phyloP scores from a whole-genome alignment of 805 yeast species.

The Scheffersomyces stipitis region DNA sequence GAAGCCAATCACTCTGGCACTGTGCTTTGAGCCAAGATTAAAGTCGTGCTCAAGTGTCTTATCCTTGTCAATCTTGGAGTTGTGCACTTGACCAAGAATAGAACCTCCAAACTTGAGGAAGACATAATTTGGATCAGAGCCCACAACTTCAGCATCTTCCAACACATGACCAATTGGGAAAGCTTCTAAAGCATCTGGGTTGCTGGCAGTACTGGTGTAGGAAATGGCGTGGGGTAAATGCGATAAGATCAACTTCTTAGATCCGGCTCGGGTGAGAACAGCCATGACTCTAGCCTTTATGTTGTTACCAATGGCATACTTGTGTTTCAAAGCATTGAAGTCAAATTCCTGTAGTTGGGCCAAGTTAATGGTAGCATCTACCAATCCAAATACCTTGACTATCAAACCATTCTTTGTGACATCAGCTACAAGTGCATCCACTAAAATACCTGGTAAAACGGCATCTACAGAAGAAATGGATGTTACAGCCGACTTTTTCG shows the following conservation, averaged over 20 bases:
- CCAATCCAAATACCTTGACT: conserved; percentile 73
- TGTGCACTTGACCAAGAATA: conserved; percentile 71
- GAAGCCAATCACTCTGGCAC: conserved; percentile 76
- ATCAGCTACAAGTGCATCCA: conserved; percentile 69
- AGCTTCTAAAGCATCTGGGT: conserved; percentile 48
- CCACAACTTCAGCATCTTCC: conserved; percentile 58
- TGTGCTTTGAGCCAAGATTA: conserved; percentile 63
- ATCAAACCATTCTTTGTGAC: conserved; percentile 60
- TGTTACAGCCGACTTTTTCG: conserved; percentile 48
- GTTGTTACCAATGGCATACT: conserved; percentile 64
- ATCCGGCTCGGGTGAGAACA: conserved; percentile 45
- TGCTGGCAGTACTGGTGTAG: conserved; percentile 20
- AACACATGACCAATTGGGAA: conserved; percentile 77
- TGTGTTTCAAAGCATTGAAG: conserved; percentile 52
- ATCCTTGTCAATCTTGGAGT: conserved; percentile 61
- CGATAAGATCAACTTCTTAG: conserved; percentile 65
- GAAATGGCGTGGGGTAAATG: conserved; percentile 53
- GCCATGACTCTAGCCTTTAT: conserved; percentile 72
- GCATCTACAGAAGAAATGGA: conserved; percentile 71
- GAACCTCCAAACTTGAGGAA: conserved; percentile 58
- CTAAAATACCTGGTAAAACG: conserved; percentile 79
- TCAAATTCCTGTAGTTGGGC: conserved; percentile 61
- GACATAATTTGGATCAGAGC: conserved; percentile 56
- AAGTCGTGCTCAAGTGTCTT: conserved; percentile 48
- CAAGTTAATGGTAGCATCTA: conserved; percentile 67